Evolutionary conservation across 169 alveolate species (phyloP), one percentile per base, ranked within the genome.

Genomic region (Toxoplasma gondii): DNA sequence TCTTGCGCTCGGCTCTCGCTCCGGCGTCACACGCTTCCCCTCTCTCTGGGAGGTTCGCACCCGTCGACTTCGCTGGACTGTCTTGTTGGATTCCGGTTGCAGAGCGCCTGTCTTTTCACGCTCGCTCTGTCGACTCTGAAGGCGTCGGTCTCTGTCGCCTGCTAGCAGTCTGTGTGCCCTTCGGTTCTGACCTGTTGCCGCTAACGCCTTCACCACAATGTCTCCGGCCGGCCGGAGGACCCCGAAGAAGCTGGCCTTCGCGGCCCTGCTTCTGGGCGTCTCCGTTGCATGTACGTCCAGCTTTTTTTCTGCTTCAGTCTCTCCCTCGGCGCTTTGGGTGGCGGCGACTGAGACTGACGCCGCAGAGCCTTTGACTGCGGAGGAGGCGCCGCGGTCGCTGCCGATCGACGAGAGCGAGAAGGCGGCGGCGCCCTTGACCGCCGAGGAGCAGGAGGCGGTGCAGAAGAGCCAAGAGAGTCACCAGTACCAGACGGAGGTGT

Each of bases 401-500:
- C 84, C 84, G 9, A 44, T 74, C 1, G 84, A 74, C 4, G 44
- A 74, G 27, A 36, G 44, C 39, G 44, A 31, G 44, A 74, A 74
- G 84, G n/a, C 22, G 2, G 39, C 84, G 9, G 84, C 84, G 84
- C 39, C 84, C 45, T 24, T 74, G 44, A 31, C 84, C 1, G 84
- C 39, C 1, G 84, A 31, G 22, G 84, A 74, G 27, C 39, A 34
- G 84, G 84, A 74, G 19, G 44, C 84, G 1, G 49, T 74, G 1
- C 43, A 74, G 84, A 82, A 36, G 36, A 82, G 41, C 34, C 94
- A 91, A 27, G 97, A 96, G 94, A 92, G 90, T 49, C 96, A 96
- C 86, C 95, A 95, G 96, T 96, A 95, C 96, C 95, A 96, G 96
- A 99, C 99, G 16, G 99, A 99, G 95, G 99, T 99, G 67, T 98